phyloP scores from a whole-genome alignment of 768 basidiomycete species.

The Hericium erinaceus region DNA sequence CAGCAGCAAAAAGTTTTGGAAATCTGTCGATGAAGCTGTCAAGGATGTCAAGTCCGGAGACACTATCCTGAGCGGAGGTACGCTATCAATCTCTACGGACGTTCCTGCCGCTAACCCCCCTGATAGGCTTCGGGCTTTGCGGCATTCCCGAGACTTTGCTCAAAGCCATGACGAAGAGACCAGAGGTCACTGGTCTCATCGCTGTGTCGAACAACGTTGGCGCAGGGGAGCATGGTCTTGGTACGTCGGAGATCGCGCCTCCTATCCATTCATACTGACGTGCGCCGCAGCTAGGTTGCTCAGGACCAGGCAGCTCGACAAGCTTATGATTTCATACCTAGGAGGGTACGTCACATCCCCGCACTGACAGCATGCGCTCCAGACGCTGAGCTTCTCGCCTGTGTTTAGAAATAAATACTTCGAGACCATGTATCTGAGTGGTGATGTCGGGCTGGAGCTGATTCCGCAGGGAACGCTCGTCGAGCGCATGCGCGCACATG shows the following conservation, averaged over 20 bases:
- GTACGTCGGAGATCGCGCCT: constrained; percentile 25
- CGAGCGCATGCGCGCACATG: constrained; percentile 79
- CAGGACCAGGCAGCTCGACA: constrained; percentile 62
- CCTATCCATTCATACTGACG: neutral
- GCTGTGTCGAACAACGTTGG: constrained; percentile 87
- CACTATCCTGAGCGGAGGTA: constrained; percentile 66
- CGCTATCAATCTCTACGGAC: neutral
- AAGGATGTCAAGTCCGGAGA: constrained; percentile 75
- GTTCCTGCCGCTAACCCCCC: neutral
- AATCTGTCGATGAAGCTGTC: constrained; percentile 70
- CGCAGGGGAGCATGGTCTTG: constrained; percentile 55
- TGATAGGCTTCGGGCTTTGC: constrained; percentile 73
- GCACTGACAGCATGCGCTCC: neutral
- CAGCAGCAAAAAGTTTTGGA: constrained; percentile 54
- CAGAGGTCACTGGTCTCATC: constrained; percentile 59
- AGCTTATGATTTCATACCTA: constrained; percentile 80
- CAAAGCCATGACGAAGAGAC: constrained; percentile 61
- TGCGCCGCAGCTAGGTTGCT: constrained; percentile 52
- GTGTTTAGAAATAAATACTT: constrained; percentile 70
- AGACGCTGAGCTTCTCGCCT: neutral
- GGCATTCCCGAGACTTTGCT: constrained; percentile 88
- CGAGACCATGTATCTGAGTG: constrained; percentile 67
- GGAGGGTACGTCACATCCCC: constrained; percentile 48
- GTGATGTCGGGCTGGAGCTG: constrained; percentile 74
- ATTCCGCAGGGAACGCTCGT: constrained; percentile 88